A percentile compares a stretch with the other conserved stretches of the same genome.
phyloP scores from a whole-genome alignment of 1,284 basidiomycete species.

The Microbotryum silenes-acaulis region DNA sequence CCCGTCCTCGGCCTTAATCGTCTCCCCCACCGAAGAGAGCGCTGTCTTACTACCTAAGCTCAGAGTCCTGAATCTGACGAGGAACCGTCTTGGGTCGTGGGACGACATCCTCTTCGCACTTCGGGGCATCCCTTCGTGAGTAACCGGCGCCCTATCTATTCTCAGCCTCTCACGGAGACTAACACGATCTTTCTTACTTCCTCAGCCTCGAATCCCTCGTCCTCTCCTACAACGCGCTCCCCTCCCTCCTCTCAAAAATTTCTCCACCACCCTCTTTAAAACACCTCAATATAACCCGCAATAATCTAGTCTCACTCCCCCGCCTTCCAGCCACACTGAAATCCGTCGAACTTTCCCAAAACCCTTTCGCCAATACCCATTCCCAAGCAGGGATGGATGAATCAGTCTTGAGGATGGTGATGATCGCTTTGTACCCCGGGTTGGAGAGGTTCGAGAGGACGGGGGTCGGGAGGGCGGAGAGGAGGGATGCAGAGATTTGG shows the following conservation, averaged over 20 bases:
- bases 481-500: slow-evolving; percentile 77
- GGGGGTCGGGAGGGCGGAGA: slow-evolving; percentile 56
- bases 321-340: slow-evolving; percentile 42
- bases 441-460: slow-evolving; percentile 56
- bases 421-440: too few relatives aligned
- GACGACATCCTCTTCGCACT: slow-evolving; percentile 49
- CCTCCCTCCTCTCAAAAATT: slow-evolving; percentile 47
- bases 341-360: slow-evolving; percentile 54
- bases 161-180: too few relatives aligned
- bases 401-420: too few relatives aligned
- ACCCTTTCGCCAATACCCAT: slow-evolving; percentile 51
- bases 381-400: too few relatives aligned
- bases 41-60: slow-evolving; percentile 39
- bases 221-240: slow-evolving; percentile 51
- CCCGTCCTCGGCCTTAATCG: slow-evolving; percentile 22
- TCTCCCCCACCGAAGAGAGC: slow-evolving; percentile 19
- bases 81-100: slow-evolving; percentile 62
- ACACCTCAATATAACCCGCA: slow-evolving; percentile 59
- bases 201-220: slow-evolving; percentile 57
- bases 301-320: slow-evolving; percentile 52
- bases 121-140: slow-evolving; percentile 50
- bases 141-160: too few relatives aligned
- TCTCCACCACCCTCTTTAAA: slow-evolving; percentile 34
- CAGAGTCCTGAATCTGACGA: slow-evolving; percentile 62
- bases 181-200: background rate